Evolutionary conservation across 2,329 filamentous ascomycete species (phyloP).

Genomic region (Fonsecaea monophora): DNA sequence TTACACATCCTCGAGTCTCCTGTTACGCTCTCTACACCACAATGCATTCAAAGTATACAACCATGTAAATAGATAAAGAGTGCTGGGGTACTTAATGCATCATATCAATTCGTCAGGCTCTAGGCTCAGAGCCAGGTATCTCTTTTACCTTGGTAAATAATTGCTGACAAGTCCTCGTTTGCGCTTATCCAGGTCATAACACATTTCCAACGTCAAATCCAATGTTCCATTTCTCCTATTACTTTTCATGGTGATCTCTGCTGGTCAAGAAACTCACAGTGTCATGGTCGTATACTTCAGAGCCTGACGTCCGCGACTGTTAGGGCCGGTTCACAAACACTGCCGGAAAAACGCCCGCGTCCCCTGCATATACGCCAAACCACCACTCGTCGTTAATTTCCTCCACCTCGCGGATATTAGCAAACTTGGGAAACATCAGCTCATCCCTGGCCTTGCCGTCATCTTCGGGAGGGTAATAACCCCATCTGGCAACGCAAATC

Average conservation of each 20-base stretch:
- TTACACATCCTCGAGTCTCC: background rate
- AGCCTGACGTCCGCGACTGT: background rate
- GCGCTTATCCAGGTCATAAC: background rate
- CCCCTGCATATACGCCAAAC: conserved; percentile 83
- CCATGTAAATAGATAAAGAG: background rate
- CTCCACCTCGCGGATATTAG: conserved; percentile 81
- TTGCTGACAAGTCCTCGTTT: background rate
- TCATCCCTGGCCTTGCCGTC: conserved; percentile 62
- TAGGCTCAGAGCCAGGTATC: conserved; percentile 3
- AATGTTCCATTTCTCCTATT: background rate
- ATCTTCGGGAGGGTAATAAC: conserved; percentile 77
- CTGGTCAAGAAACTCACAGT: background rate
- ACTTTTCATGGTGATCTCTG: background rate
- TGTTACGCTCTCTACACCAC: background rate
- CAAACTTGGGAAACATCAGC: conserved; percentile 80
- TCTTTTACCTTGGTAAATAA: background rate
- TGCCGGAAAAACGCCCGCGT: conserved; percentile 79
- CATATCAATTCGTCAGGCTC: background rate
- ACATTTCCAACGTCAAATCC: background rate
- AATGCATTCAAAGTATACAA: background rate
- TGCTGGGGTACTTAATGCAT: background rate
- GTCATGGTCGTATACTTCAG: background rate
- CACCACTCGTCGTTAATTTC: conserved; percentile 93
- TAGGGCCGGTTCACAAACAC: conserved; percentile 66
- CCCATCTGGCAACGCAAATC: conserved; percentile 71